Evolutionary conservation across 208 protist genomes (phyloP).

Genomic region (Leishmania major): DNA sequence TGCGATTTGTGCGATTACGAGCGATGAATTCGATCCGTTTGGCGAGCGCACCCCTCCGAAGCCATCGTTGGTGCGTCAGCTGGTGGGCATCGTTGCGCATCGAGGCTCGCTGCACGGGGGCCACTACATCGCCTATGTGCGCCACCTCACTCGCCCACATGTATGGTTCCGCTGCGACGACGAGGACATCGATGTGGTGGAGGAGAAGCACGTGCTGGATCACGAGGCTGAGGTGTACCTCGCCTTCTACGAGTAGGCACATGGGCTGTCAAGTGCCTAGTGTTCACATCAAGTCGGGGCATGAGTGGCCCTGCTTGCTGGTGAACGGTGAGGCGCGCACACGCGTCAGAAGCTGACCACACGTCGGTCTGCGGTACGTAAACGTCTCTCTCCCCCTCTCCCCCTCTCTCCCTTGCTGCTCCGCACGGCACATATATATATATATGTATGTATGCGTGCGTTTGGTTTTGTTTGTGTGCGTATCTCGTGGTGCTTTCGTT

Average conservation of each 20-base stretch:
- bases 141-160: conserved; percentile 45
- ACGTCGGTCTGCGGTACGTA: not conserved
- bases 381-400: not conserved
- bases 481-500: conserved; percentile 7
- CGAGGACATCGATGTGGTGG: conserved; percentile 73
- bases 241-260: conserved; percentile 84
- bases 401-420: not conserved
- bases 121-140: conserved; percentile 90
- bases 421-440: not conserved
- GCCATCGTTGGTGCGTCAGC: conserved; percentile 48
- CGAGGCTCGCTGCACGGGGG: conserved; percentile 81
- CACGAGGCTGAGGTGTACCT: conserved; percentile 75
- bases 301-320: not conserved
- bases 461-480: not conserved
- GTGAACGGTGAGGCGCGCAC: not conserved
- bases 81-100: conserved; percentile 86
- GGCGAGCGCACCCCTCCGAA: conserved; percentile 19
- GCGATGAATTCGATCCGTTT: conserved; percentile 44
- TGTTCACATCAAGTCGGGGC: not conserved
- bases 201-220: conserved; percentile 56
- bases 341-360: not conserved
- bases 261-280: not conserved
- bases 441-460: not conserved
- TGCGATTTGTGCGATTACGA: conserved; percentile 16
- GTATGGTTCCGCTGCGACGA: conserved; percentile 91